These are phyloP conservation scores for Cercospora sp. DNA, from an alignment of 2,329 filamentous ascomycete species.

Conservation along the genomic window DNA sequence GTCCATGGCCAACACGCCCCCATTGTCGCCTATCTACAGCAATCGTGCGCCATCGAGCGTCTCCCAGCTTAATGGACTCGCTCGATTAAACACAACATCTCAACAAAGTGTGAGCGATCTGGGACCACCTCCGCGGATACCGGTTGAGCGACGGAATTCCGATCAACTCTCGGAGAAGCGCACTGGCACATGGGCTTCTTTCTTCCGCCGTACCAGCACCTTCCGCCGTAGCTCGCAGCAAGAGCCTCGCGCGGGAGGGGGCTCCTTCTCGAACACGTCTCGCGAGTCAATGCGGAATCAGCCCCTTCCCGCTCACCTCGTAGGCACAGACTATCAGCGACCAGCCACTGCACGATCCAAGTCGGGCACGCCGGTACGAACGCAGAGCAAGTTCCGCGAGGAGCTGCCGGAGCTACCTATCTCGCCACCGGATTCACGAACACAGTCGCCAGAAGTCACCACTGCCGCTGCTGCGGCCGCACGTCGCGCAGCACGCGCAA, in stretches of 20 bases:
- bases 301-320: constrained; percentile 51
- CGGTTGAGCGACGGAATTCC: constrained; percentile 32
- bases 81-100: constrained; percentile 23
- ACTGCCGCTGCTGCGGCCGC: constrained; percentile 44
- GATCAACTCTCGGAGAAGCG: constrained; percentile 53
- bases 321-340: constrained; percentile 39
- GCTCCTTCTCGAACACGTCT: constrained; percentile 79
- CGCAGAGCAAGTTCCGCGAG: constrained; percentile 87
- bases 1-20: constrained; percentile 48
- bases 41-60: constrained; percentile 18
- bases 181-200: constrained; percentile 62
- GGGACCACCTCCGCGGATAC: constrained; percentile 32
- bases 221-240: constrained; percentile 45
- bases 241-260: constrained; percentile 57
- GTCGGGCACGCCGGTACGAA: constrained; percentile 68
- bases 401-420: constrained; percentile 83
- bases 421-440: constrained; percentile 79
- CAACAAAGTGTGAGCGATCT: constrained; percentile 27
- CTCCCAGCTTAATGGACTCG: constrained; percentile 23
- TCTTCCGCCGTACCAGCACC: constrained; percentile 66
- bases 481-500: constrained; percentile 39
- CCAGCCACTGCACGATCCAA: constrained; percentile 46
- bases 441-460: constrained; percentile 73
- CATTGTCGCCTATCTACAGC: constrained; percentile 38
- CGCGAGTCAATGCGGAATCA: constrained; percentile 76